Evolutionary conservation across 768 basidiomycete species (phyloP).

Genomic region (Tricholoma hemisulphureum): DNA sequence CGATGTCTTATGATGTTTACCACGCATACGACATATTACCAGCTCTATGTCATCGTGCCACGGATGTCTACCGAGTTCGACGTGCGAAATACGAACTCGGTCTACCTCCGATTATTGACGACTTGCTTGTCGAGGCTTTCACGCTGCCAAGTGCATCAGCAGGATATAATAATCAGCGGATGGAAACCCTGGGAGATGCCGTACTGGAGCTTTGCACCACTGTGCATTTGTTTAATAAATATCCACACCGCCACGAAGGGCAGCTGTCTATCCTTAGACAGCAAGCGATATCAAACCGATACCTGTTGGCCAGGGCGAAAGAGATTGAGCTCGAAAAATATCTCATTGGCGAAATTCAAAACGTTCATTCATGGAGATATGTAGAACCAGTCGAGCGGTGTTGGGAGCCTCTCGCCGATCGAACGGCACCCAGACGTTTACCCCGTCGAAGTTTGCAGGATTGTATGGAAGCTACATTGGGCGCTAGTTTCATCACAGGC

Average conservation of each 20-base stretch:
- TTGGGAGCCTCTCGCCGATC: conserved; percentile 15
- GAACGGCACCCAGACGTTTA: conserved; percentile 45
- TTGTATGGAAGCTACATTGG: conserved; percentile 84
- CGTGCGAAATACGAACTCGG: conserved; percentile 51
- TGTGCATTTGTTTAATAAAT: conserved; percentile 75
- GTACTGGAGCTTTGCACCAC: conserved; percentile 76
- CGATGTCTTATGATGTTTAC: conserved; percentile 50
- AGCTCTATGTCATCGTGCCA: conserved; percentile 62
- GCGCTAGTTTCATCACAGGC: conserved; percentile 71
- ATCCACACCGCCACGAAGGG: conserved; percentile 78
- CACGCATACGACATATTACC: conserved; percentile 60
- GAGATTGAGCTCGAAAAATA: conserved; percentile 61
- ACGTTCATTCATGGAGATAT: conserved; percentile 59
- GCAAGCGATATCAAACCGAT: conserved; percentile 67
- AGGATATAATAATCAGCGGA: conserved; percentile 76
- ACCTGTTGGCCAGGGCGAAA: conserved; percentile 64
- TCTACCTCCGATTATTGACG: conserved; percentile 57
- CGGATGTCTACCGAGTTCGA: conserved; percentile 60
- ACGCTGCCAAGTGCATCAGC: conserved; percentile 66
- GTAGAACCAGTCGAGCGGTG: conserved; percentile 39
- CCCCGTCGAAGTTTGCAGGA: conserved; percentile 78
- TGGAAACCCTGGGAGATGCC: conserved; percentile 86
- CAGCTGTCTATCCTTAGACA: conserved; percentile 68
- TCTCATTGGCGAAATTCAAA: conserved; percentile 58
- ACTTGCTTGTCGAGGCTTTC: conserved; percentile 68